Evolutionary conservation across 2,329 filamentous ascomycete species (phyloP).

Genomic region (Lecanosticta acicola): DNA sequence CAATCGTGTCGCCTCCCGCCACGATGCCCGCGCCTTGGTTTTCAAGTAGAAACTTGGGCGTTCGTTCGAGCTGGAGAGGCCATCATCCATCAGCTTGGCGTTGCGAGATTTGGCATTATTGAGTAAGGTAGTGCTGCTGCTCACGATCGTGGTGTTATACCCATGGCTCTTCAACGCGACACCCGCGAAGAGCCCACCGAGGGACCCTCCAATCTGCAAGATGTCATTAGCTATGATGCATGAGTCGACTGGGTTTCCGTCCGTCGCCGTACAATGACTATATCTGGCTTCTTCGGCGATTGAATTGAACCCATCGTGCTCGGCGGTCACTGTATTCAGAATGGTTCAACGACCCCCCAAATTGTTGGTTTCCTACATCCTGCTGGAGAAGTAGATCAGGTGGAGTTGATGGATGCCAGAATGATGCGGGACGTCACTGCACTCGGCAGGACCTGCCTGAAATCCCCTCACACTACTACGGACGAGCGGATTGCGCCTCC

Average conservation of each 20-base stretch:
- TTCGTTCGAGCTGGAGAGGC: conserved; percentile 36
- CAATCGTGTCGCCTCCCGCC: conserved; percentile 40
- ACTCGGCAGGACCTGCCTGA: no score
- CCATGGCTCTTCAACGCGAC: conserved; percentile 26
- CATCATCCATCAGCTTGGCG: not conserved
- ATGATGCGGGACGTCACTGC: no score
- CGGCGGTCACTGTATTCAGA: no score
- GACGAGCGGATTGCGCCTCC: no score
- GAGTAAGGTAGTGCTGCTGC: not conserved
- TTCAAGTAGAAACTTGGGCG: conserved; percentile 38
- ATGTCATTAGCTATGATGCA: not conserved
- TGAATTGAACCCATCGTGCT: not conserved
- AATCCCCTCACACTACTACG: no score
- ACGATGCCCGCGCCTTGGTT: conserved; percentile 46
- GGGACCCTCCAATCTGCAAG: conserved; percentile 26
- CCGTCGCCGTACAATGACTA: not conserved
- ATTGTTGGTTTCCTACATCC: no score
- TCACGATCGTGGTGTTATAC: conserved; percentile 23
- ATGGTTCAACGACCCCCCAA: no score
- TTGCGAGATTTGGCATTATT: not conserved
- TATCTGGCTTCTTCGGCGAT: not conserved
- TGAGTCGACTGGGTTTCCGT: not conserved
- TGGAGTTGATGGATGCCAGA: no score
- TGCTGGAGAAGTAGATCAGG: no score
- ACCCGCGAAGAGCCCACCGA: conserved; percentile 27